Evolutionary conservation across 2,329 filamentous ascomycete genomes (phyloP).

Genomic region (Colletotrichum eleusines): DNA sequence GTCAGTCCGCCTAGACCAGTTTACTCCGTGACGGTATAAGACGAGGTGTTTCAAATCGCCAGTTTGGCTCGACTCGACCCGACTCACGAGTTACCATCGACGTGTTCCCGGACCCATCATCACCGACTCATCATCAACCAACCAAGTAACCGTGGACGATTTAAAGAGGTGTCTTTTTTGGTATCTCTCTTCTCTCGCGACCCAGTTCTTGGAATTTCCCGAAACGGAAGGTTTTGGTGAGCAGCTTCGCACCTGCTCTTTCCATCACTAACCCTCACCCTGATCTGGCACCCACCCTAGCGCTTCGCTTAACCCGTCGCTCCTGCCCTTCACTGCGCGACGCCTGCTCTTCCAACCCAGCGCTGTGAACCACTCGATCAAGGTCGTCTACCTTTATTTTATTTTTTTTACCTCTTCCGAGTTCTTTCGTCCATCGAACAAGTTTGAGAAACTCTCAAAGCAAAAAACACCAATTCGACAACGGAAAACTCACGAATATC

Average conservation of each 20-base stretch:
- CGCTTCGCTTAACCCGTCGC: conserved; percentile 14
- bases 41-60: conserved; percentile 3
- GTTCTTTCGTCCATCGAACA: no score
- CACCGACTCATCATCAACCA: neutral
- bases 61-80: neutral
- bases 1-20: conserved; percentile 5
- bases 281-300: neutral
- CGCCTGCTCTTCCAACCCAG: no score
- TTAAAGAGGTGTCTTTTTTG: neutral
- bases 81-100: neutral
- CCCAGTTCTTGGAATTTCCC: neutral
- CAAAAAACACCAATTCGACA: neutral
- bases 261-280: conserved; percentile 17
- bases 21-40: conserved; percentile 1
- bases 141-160: neutral
- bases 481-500: conserved; percentile 13
- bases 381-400: neutral
- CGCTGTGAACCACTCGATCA: conserved; percentile 7
- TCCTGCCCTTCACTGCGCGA: neutral
- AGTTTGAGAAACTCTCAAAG: neutral
- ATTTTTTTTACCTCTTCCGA: no score
- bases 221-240: conserved; percentile 19
- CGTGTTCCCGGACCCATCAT: neutral
- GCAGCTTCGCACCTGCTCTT: conserved; percentile 20
- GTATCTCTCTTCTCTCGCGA: neutral